These are phyloP conservation scores for Delonix regia DNA, from an alignment of 306 rosid species.

Conservation along the genomic window DNA sequence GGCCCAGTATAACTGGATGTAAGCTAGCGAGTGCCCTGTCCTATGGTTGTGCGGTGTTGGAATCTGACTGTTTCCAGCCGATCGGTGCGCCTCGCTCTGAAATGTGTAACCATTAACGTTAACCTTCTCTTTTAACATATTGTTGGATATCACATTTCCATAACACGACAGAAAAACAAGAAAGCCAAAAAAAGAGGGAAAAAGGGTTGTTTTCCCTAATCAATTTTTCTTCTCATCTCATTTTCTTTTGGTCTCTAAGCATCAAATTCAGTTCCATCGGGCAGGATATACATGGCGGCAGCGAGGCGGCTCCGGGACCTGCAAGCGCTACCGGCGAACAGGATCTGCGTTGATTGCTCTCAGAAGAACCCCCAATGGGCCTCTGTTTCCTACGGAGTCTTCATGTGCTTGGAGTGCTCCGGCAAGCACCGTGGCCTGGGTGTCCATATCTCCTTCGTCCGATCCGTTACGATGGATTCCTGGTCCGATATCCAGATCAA, in stretches of 20 bases:
- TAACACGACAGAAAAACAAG: background rate
- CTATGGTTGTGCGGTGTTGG: background rate
- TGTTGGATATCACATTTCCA: background rate
- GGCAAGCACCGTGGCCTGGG: conserved; percentile 99
- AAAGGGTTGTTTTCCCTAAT: background rate
- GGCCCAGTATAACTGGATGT: background rate
- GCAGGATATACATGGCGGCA: conserved; percentile 69
- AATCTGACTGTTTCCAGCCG: background rate
- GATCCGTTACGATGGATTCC: conserved; percentile 98
- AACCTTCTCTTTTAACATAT: background rate
- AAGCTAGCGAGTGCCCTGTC: background rate
- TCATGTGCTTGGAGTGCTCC: conserved; percentile 98
- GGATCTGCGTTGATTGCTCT: conserved; percentile 89
- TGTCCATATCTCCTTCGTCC: conserved; percentile 96
- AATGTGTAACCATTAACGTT: conserved; percentile 3
- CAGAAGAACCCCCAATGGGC: conserved; percentile 99
- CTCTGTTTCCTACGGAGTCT: conserved; percentile 91
- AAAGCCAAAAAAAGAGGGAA: background rate
- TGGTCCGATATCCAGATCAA: conserved; percentile 98
- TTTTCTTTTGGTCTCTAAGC: background rate
- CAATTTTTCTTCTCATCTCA: background rate
- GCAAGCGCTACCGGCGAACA: conserved; percentile 79
- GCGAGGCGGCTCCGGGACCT: conserved; percentile 90
- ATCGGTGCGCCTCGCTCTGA: background rate
- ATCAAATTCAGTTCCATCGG: conserved; percentile 42